Evolutionary conservation across 2,329 filamentous ascomycete genomes (phyloP).

Genomic region (Camptophora hylomeconis): DNA sequence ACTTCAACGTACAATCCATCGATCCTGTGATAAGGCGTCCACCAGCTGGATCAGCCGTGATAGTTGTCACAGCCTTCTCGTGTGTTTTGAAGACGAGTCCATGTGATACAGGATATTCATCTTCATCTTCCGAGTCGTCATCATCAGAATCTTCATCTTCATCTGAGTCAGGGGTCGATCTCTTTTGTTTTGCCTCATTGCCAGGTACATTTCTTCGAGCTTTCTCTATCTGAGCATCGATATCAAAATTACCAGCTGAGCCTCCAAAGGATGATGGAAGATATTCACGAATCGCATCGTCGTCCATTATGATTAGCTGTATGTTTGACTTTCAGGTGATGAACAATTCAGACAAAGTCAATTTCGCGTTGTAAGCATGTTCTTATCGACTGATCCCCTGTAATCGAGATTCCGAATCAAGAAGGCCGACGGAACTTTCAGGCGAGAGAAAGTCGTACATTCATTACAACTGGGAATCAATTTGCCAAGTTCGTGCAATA

Average conservation of each 20-base stretch:
- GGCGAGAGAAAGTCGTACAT: too few relatives aligned
- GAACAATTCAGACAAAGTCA: too few relatives aligned
- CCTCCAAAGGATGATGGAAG: conserved; percentile 79
- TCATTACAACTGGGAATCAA: too few relatives aligned
- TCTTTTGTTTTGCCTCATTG: conserved; percentile 23
- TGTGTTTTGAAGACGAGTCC: conserved; percentile 89
- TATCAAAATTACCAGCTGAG: conserved; percentile 57
- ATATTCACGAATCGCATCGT: conserved; percentile 41
- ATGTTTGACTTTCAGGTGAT: conserved; percentile 14
- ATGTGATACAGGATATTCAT: conserved; percentile 85
- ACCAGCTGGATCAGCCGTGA: conserved; percentile 74
- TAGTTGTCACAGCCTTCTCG: conserved; percentile 70
- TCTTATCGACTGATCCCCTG: too few relatives aligned
- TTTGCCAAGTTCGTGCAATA: too few relatives aligned
- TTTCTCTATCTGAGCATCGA: conserved; percentile 68
- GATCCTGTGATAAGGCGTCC: conserved; percentile 80
- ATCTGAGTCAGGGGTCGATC: conserved; percentile 32
- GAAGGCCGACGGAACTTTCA: too few relatives aligned
- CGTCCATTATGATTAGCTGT: conserved; percentile 24
- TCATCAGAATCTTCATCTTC: conserved; percentile 44
- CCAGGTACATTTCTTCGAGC: conserved; percentile 49
- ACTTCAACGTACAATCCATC: conserved; percentile 77
- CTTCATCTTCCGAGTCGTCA: conserved; percentile 57
- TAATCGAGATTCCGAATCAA: too few relatives aligned
- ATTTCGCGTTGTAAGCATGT: too few relatives aligned